Base-by-base conservation (phyloP, 345 rosid genomes). In the Hypericum androsaemum region DNA sequence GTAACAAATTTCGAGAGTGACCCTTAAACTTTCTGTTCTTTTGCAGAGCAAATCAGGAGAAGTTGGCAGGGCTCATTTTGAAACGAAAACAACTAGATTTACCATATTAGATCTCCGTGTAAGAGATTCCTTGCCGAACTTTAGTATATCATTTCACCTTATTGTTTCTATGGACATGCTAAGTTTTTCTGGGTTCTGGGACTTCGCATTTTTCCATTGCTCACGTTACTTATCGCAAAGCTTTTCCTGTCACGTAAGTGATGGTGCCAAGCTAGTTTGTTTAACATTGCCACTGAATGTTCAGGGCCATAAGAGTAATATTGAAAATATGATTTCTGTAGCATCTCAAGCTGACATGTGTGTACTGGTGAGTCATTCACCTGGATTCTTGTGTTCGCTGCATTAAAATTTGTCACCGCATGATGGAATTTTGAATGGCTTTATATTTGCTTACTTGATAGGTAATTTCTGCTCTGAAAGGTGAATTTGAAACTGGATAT, bases 21-120 rank as follows among this genome's bases (percentile, higher is more conserved):
- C 32, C 32, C 32, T 1, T 22, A 22, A 22, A 22, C 32, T 22
- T 22, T 22, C n/a, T 22, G 32, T 22, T 22, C 32, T 22, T 4
- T 44, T 77, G 51, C 61, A 92, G 99, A 97, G 99, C 17, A 92
- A 69, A 73, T 88, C 97, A 0, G 99, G 88, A 37, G 99, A 92
- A 71, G 97, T 88, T 80, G 99, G 99, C 74, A 83, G 99, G 68
- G 99, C 97, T 8, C 76, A 88, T 69, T 92, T 88, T 76, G 94
- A 92, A 73, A 88, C 97, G 0, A 82, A 80, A 77, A 78, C 69
- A 53, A 83, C 99, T 12, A 85, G 99, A 71, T 92, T 92, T 71
- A 92, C 99, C 48, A 88, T 88, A 77, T 83, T 92, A 69, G 97
- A 92, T 80, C 97, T 97, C 14, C 99, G 95, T 4, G 99, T 92